Percentiles rank a stretch among this genome's conserved stretches.
Evolutionary conservation across 441 rosid species (phyloP).

Genomic region (Lepidium campestre): DNA sequence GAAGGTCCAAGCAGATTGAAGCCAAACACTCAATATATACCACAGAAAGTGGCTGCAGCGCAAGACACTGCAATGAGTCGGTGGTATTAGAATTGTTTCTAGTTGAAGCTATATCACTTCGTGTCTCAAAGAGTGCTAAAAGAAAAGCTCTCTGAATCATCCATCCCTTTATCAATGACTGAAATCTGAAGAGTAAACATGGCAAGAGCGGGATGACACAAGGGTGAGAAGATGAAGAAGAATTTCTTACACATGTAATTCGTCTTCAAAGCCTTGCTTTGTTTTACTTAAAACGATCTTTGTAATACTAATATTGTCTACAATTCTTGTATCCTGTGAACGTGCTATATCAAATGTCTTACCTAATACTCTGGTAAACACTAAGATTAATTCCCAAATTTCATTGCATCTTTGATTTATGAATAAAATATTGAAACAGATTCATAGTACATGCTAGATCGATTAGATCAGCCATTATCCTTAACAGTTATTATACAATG

Average conservation of each 20-base stretch:
- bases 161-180: neutral
- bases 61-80: conserved; percentile 67
- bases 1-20: conserved; percentile 65
- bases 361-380: neutral
- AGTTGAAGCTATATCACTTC: neutral
- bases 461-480: conserved; percentile 15
- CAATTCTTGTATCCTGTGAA: neutral
- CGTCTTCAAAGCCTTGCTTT: neutral
- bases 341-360: neutral
- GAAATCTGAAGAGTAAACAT: neutral
- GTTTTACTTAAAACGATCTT: neutral
- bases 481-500: conserved; percentile 18
- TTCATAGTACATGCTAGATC: conserved; percentile 15
- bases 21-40: conserved; percentile 78
- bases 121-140: neutral
- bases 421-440: neutral
- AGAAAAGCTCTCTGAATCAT: neutral
- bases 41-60: conserved; percentile 79
- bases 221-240: neutral
- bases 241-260: conserved; percentile 5
- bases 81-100: conserved; percentile 51
- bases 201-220: neutral
- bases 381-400: neutral
- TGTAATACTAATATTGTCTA: neutral
- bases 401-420: neutral